These are phyloP conservation scores for Penicillium cinerascens DNA, from an alignment of 495 filamentous ascomycete genomes.

Conservation along the genomic window DNA sequence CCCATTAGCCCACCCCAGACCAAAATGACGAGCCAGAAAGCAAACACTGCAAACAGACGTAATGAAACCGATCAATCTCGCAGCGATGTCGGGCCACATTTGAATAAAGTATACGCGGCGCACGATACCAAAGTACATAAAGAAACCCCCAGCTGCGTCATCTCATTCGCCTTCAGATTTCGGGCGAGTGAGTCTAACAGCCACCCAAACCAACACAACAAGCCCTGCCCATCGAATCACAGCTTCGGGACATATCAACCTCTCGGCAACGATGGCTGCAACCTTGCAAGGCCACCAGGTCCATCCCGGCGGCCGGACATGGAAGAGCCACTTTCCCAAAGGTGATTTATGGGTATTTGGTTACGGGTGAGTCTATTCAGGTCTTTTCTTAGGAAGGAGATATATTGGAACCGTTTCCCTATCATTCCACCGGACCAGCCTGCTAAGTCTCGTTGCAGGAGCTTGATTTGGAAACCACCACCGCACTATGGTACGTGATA, in stretches of 20 bases:
- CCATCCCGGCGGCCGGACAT: conserved; percentile 36
- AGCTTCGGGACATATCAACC: conserved; percentile 1
- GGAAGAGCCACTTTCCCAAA: conserved; percentile 42
- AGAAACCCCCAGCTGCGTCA: background rate
- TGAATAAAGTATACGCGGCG: background rate
- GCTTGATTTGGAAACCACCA: conserved; percentile 97
- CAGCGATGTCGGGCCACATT: conserved; percentile 1
- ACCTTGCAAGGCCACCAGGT: conserved; percentile 22
- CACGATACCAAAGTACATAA: background rate
- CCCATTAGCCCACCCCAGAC: background rate
- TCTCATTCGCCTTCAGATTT: background rate
- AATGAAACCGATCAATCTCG: conserved; percentile 8
- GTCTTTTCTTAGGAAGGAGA: background rate
- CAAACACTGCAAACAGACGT: conserved; percentile 23
- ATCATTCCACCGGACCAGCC: background rate
- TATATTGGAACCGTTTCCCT: background rate
- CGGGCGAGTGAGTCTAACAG: background rate
- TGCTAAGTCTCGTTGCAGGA: conserved; percentile 49
- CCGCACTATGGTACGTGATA: conserved; percentile 77
- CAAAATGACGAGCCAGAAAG: background rate
- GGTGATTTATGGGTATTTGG: conserved; percentile 86
- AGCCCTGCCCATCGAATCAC: background rate
- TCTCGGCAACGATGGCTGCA: conserved; percentile 19
- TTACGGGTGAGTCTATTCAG: conserved; percentile 65
- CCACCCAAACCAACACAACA: background rate